Percentiles rank a stretch among this genome's conserved stretches.
phyloP scores from a whole-genome alignment of 805 yeast species.

The Yarrowia keelungensis region DNA sequence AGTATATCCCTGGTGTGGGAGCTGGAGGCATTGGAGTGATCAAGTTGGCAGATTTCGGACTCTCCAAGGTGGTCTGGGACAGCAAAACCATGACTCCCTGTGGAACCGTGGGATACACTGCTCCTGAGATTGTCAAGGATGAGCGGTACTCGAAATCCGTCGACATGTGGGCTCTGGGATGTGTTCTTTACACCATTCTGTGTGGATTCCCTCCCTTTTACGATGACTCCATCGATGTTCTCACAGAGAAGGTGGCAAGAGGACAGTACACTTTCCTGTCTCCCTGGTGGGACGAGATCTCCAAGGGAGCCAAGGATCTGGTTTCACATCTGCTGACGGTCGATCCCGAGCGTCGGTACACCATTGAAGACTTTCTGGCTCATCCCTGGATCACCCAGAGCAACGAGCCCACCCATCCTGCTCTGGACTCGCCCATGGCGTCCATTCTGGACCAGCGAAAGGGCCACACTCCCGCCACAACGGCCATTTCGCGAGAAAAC shows the following conservation, averaged over 20 bases:
- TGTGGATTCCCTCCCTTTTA: slow-evolving; percentile 99
- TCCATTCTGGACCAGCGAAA: slow-evolving; percentile 35
- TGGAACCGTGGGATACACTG: slow-evolving; percentile 98
- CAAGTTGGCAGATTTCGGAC: slow-evolving; percentile 93
- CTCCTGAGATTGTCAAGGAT: slow-evolving; percentile 96
- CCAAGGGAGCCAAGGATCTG: slow-evolving; percentile 70
- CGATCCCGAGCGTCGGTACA: slow-evolving; percentile 69
- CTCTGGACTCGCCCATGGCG: slow-evolving; percentile 44
- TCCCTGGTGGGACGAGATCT: slow-evolving; percentile 92
- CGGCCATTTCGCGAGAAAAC: slow-evolving; percentile 30
- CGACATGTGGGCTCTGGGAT: slow-evolving; percentile 99
- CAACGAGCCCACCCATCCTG: slow-evolving; percentile 43
- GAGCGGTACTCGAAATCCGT: slow-evolving; percentile 92
- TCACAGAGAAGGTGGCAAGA: slow-evolving; percentile 79
- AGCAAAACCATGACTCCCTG: slow-evolving; percentile 95
- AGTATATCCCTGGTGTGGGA: slow-evolving; percentile 77
- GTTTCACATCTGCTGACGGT: slow-evolving; percentile 73
- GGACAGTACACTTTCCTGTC: slow-evolving; percentile 77
- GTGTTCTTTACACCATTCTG: slow-evolving; percentile 88
- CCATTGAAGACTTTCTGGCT: slow-evolving; percentile 70
- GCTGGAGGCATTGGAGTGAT: slow-evolving; percentile 92
- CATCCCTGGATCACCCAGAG: slow-evolving; percentile 75
- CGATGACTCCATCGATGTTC: slow-evolving; percentile 75
- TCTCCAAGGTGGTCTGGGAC: slow-evolving; percentile 88
- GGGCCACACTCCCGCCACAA: slow-evolving; percentile 25